Evolutionary conservation across 2,329 filamentous ascomycete species (phyloP).

Genomic region (Colletotrichum sp.): DNA sequence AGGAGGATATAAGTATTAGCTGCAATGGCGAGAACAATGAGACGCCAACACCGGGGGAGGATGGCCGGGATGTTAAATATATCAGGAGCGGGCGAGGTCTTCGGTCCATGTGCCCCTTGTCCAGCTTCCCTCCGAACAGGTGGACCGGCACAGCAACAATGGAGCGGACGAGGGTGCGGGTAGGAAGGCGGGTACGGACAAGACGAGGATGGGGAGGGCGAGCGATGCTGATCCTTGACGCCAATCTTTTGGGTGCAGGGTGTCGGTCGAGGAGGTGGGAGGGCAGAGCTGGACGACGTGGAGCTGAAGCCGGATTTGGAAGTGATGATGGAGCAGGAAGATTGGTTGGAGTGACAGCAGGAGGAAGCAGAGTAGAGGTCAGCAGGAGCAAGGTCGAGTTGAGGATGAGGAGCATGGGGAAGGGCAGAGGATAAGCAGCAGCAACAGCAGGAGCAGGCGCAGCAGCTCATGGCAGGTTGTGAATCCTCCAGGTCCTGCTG

Average conservation of each 20-base stretch:
- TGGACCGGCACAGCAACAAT: constrained; percentile 1
- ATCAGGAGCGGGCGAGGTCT: constrained; percentile 3
- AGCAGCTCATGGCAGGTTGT: neutral
- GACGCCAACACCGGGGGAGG: neutral
- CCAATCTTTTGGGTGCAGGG: constrained; percentile 7
- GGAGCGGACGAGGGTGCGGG: neutral
- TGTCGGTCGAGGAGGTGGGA: neutral
- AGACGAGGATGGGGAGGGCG: neutral
- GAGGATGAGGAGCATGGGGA: neutral
- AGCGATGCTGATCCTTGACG: constrained; percentile 2
- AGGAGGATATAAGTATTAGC: constrained; percentile 13
- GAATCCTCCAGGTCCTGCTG: neutral
- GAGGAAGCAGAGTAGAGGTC: neutral
- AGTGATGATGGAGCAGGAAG: neutral
- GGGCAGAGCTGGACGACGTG: neutral
- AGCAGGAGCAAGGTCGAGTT: neutral
- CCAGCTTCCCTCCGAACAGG: constrained; percentile 3
- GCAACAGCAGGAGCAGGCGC: neutral
- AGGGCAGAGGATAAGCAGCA: neutral
- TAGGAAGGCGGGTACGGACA: neutral
- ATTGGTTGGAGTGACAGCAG: neutral
- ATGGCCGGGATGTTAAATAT: constrained; percentile 14
- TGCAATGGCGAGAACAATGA: neutral
- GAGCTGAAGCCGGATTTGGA: neutral
- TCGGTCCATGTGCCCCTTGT: constrained; percentile 17